Conservation (phyloP, 2,329 filamentous ascomycete species). For the Periglandula ipomoeae region DNA sequence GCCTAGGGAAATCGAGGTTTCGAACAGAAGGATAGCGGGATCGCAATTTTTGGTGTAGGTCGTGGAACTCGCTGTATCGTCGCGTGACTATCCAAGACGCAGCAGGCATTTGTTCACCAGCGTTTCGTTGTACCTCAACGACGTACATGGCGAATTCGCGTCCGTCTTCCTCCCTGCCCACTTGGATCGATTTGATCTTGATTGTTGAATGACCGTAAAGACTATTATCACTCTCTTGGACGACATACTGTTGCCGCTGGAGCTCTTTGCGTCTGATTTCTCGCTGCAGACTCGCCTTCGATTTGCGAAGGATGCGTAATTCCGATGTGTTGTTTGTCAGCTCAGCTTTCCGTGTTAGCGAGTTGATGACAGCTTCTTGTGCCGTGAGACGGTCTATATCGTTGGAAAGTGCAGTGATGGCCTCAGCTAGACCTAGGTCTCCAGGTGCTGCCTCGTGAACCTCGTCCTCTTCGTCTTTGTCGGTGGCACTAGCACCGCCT, state of each 20-base stretch:
- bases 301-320: constrained; percentile 83
- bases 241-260: constrained; percentile 90
- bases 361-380: constrained; percentile 87
- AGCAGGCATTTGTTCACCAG: constrained; percentile 93
- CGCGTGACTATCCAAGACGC: constrained; percentile 89
- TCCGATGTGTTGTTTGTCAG: constrained; percentile 95
- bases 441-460: constrained; percentile 92
- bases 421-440: constrained; percentile 86
- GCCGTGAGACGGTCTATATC: constrained; percentile 84
- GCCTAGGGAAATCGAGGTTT: constrained; percentile 81
- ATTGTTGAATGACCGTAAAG: constrained; percentile 86
- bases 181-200: constrained; percentile 85
- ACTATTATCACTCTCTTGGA: constrained; percentile 97
- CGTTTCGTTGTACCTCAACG: constrained; percentile 81
- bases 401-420: constrained; percentile 76
- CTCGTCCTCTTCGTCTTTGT: constrained; percentile 59
- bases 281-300: constrained; percentile 82
- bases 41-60: constrained; percentile 82
- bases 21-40: constrained; percentile 79
- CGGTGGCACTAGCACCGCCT: constrained; percentile 43
- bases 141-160: constrained; percentile 91
- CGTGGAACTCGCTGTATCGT: constrained; percentile 93
- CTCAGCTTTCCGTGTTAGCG: constrained; percentile 86
- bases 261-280: constrained; percentile 92
- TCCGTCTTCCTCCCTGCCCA: constrained; percentile 84